phyloP scores from a whole-genome alignment of 352 stramenopile species.

The Phytopythium mirpurense region DNA sequence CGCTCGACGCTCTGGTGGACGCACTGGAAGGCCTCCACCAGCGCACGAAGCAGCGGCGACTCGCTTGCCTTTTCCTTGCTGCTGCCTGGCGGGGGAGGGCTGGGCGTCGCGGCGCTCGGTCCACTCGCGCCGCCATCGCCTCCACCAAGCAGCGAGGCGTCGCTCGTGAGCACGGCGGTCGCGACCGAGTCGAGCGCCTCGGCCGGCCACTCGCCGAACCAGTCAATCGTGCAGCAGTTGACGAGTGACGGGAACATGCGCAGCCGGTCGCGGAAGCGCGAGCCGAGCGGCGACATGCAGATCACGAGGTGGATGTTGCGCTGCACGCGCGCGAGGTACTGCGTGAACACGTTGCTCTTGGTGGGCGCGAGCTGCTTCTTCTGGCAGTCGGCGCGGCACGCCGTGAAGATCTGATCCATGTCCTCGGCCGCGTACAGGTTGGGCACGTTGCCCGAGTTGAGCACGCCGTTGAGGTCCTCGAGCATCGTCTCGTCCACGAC shows the following conservation, averaged over 20 bases:
- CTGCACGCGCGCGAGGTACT: slow-evolving; percentile 91
- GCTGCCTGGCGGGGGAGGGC: too few relatives aligned
- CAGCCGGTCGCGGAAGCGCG: slow-evolving; percentile 88
- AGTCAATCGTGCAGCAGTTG: slow-evolving; percentile 88
- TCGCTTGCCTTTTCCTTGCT: not conserved
- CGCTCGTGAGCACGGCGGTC: slow-evolving; percentile 31
- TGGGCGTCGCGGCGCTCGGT: too few relatives aligned
- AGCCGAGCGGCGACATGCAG: slow-evolving; percentile 90
- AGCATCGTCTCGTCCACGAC: slow-evolving; percentile 95
- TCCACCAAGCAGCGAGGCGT: not conserved
- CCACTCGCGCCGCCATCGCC: not conserved
- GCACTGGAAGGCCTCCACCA: slow-evolving; percentile 78
- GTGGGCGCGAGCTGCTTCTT: slow-evolving; percentile 90
- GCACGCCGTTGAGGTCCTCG: slow-evolving; percentile 94
- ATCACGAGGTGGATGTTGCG: slow-evolving; percentile 91
- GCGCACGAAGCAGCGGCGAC: slow-evolving; percentile 10
- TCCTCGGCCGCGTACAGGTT: slow-evolving; percentile 93
- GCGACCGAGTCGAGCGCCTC: slow-evolving; percentile 81
- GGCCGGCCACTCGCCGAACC: slow-evolving; percentile 85
- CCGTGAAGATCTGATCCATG: slow-evolving; percentile 88
- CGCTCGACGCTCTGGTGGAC: slow-evolving; percentile 90
- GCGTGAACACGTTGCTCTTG: slow-evolving; percentile 93
- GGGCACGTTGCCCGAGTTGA: slow-evolving; percentile 94
- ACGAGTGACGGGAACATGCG: slow-evolving; percentile 89
- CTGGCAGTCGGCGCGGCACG: slow-evolving; percentile 86